Evolutionary conservation across 306 rosid genomes (phyloP), one percentile per base, ranked within the genome.

Genomic region (Vigna mungo): DNA sequence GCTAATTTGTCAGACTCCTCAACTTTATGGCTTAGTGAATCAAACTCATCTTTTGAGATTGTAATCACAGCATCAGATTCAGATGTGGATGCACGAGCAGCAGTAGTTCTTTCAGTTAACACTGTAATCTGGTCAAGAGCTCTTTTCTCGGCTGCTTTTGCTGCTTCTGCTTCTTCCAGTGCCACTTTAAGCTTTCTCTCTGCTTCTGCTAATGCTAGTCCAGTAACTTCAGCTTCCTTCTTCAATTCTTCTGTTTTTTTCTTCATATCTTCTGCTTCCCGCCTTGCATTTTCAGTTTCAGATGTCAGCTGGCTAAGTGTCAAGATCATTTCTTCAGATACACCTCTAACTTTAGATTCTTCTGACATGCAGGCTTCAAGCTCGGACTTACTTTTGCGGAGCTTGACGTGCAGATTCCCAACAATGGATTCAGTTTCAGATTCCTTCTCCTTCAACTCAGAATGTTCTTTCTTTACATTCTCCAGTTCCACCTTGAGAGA

Each of bases 51-150:
- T 75, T 49, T 88, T 0, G 99, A 96, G 68, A 96, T 77, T 14
- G 96, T 89, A 81, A 96, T 96, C 17, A 81, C 79, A 58, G 90
- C 89, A 63, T 87, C 98, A 14, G 89, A 87, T 78, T 91, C 98
- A 6, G 98, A 96, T 16, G 93, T 96, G 32, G 99, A 96, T 18
- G 98, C 93, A 0, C 97, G 96, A 1, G 90, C 97, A 17, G 98
- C 96, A 10, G 80, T 89, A 18, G 98, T 88, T 80, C 89, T 85
- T 77, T 92, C 94, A 0, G 97, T 87, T 61, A 96, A 79, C 18
- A 48, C 87, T 39, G 86, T 89, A 69, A 96, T 91, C 89, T 84
- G 96, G 79, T 92, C 85, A 58, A 96, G 83, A 71, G 98, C 97
- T 59, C 87, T 86, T 67, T 82, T 87, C 86, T 96, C 99, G 0